Conservation (phyloP, 495 filamentous ascomycete genomes). For the Filosporella fistucella region DNA sequence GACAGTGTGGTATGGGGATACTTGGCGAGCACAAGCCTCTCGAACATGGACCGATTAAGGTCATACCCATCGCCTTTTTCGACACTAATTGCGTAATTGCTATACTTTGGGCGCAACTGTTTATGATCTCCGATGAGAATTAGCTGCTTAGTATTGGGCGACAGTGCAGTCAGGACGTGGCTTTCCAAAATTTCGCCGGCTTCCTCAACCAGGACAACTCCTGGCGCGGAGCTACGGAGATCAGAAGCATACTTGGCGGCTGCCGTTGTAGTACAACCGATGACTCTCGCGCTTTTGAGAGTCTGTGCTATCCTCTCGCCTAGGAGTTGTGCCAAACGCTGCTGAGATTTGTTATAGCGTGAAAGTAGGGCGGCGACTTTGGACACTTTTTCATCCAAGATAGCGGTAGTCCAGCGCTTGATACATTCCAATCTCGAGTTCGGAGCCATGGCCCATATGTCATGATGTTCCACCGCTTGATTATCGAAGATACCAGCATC, state of each 20-base stretch:
- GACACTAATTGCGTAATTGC: constrained; percentile 49
- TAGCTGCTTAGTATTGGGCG: constrained; percentile 56
- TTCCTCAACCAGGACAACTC: constrained; percentile 67
- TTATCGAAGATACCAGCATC: constrained; percentile 38
- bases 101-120: constrained; percentile 57
- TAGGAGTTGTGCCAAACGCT: constrained; percentile 33
- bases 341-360: constrained; percentile 39
- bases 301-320: constrained; percentile 40
- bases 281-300: constrained; percentile 53
- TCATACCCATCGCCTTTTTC: constrained; percentile 67
- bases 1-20: constrained; percentile 51
- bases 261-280: constrained; percentile 72
- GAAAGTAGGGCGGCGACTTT: constrained; percentile 31
- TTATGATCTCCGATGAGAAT: constrained; percentile 76
- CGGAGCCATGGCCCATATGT: constrained; percentile 52
- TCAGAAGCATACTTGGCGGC: constrained; percentile 59
- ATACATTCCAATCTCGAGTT: constrained; percentile 30
- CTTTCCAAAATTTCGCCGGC: constrained; percentile 76
- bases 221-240: constrained; percentile 45
- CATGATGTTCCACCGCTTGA: background rate
- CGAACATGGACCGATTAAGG: constrained; percentile 69
- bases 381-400: constrained; percentile 45
- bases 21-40: constrained; percentile 55
- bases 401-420: constrained; percentile 40
- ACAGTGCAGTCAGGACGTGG: constrained; percentile 63